Evolutionary conservation across 1,139 yeast genomes (phyloP), one percentile per base, ranked within the genome.

Genomic region (Yamadazyma buinensis): DNA sequence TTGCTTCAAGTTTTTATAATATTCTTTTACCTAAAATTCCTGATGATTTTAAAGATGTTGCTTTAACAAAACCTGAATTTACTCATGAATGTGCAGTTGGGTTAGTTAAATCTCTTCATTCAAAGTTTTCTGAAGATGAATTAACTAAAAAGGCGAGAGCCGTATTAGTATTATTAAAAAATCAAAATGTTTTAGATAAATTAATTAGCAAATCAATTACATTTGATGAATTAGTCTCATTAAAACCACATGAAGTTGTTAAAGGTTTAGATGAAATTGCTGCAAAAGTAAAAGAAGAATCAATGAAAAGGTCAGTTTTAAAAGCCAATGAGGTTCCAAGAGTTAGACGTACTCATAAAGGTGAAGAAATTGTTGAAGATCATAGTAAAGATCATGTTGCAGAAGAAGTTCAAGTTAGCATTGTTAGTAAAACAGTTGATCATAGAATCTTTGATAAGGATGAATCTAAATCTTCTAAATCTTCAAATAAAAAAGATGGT

Each of bases 291-390:
- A 74, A 84, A 33, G 75, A 75, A 41, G 84, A 82, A 49, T 74
- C 82, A 28, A 73, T 83, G 29, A 67, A 77, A 21, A 77, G 82
- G 35, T 69, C 84, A 3, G 82, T 84, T 8, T 58, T 84, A 28
- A 77, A 78, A 30, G 74, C 64, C 29, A 75, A 73, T 23, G 67
- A 62, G 23, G 57, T 56, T 23, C 85, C 85, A 19, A 67, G 81
- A 33, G 78, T 85, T 36, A 70, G 88, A 46, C 67, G 86, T 48
- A 85, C 95, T 2, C 95, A 85, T 52, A 85, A 84, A 53, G 95
- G 95, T 21, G 96, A 87, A 42, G 92, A 85, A 48, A 57, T 84
- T 26, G 68, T 84, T n/a, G 92, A 83, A 35, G 72, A 70, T 34
- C 58, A 59, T 24, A 52, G 57, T 32, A 46, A 46, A 23, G 50